These are phyloP conservation scores for Uromyces viciae-fabae DNA, from an alignment of 1,284 basidiomycete species.

Conservation along the genomic window DNA sequence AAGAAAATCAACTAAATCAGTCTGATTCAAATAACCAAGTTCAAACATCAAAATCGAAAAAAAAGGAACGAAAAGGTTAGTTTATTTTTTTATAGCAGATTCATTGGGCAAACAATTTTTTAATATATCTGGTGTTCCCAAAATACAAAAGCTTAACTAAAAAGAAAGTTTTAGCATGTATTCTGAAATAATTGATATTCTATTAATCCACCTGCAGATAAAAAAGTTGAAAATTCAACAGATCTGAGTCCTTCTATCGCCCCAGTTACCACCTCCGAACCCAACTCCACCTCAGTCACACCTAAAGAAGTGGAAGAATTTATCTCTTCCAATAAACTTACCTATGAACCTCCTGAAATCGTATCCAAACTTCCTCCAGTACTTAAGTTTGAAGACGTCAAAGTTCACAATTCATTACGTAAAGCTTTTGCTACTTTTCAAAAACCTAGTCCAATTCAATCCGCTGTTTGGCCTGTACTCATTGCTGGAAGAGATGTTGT, in stretches of 20 bases:
- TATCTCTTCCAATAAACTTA: conserved; percentile 69
- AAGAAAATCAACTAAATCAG: not conserved
- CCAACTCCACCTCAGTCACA: not conserved
- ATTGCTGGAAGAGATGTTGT: conserved; percentile 79
- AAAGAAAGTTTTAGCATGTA: no score
- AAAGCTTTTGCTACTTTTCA: conserved; percentile 69
- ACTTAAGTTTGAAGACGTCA: conserved; percentile 68
- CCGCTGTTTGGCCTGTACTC: conserved; percentile 89
- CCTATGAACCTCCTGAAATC: conserved; percentile 62
- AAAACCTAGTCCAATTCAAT: conserved; percentile 90
- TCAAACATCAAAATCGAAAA: not conserved
- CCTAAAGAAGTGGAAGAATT: conserved; percentile 62
- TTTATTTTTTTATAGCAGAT: not conserved
- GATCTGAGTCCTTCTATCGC: not conserved
- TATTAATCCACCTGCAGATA: not conserved
- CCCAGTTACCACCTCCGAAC: not conserved
- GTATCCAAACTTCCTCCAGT: conserved; percentile 64
- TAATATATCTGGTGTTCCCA: not conserved
- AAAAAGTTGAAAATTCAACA: not conserved
- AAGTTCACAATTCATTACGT: conserved; percentile 65
- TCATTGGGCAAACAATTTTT: not conserved
- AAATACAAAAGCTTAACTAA: not conserved
- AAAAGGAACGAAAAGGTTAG: conserved; percentile 15
- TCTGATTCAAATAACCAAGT: not conserved
- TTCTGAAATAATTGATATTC: not conserved